Conservation (phyloP, 176 grass and related monocot species). For the Alloteropsis semialata region DNA sequence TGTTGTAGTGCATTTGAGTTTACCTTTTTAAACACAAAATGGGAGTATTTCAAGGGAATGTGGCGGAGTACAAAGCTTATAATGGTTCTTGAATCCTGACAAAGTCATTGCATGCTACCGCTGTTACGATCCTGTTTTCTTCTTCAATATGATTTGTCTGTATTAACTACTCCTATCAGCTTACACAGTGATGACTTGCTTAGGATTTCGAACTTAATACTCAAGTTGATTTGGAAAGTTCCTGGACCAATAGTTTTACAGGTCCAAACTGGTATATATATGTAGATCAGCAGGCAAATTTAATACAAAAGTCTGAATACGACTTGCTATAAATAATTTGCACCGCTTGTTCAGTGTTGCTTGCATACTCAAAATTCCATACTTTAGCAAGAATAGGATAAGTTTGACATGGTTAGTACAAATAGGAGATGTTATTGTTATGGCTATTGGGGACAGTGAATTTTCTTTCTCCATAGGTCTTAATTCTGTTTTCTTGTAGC, state of each 20-base stretch:
- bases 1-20: conserved; percentile 11
- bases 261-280: background rate
- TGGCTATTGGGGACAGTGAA: background rate
- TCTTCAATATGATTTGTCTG: background rate
- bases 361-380: background rate
- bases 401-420: background rate
- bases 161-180: background rate
- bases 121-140: background rate
- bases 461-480: background rate
- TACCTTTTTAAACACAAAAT: background rate
- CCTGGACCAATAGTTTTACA: background rate
- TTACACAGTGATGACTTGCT: background rate
- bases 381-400: conserved; percentile 18
- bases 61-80: background rate
- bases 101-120: background rate
- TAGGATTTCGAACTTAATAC: background rate
- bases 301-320: background rate
- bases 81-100: background rate
- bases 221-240: background rate
- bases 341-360: background rate
- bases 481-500: conserved; percentile 8
- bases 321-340: background rate
- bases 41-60: background rate
- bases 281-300: background rate
- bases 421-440: background rate